Evolutionary conservation across 345 rosid species (phyloP), one percentile per base, ranked within the genome.

Genomic region (Populus tremula): DNA sequence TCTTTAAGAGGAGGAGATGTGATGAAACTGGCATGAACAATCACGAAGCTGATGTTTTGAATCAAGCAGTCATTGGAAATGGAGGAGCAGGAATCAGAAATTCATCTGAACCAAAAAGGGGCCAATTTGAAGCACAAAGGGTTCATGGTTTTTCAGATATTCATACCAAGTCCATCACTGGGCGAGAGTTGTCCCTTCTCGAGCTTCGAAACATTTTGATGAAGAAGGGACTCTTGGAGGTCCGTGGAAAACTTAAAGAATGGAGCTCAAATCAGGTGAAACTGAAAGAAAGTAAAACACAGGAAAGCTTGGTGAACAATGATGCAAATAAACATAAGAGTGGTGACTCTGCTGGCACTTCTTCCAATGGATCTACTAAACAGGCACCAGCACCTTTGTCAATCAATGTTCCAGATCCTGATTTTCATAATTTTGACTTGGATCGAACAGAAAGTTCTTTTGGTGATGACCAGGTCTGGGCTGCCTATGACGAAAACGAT

Each of bases 401-500:
- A 13, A 93, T 94, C 18, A 83, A 71, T 75, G 98, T 96, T 74
- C 99, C 99, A 16, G 97, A 96, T 89, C 78, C 98, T 20, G 98
- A 94, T 82, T 94, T 96, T 81, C 94, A 96, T 84, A 89, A 91
- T 81, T 96, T 96, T 77, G 98, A 94, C 80, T 77, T 88, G 83
- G 92, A 87, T 84, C 87, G 97, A 70, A 82, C 87, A 56, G 99
- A 96, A 82, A 81, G 53, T 69, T 89, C 93, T 47, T 94, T 96
- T 77, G 84, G 70, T 69, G 94, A 84, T 8, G 94, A 92, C 78
- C 93, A 96, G 82, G 91, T 96, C 47, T 96, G 99, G 99, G 99
- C 98, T 76, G 98, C 97, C 8, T 96, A 96, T 81, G 99, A 94
- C 31, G 89, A 90, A 73, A 89, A 87, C 43, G 98, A 94, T 78